Evolutionary conservation across 2,329 filamentous ascomycete species (phyloP), one percentile per base, ranked within the genome.

Genomic region (Aquanectria penicillioides): DNA sequence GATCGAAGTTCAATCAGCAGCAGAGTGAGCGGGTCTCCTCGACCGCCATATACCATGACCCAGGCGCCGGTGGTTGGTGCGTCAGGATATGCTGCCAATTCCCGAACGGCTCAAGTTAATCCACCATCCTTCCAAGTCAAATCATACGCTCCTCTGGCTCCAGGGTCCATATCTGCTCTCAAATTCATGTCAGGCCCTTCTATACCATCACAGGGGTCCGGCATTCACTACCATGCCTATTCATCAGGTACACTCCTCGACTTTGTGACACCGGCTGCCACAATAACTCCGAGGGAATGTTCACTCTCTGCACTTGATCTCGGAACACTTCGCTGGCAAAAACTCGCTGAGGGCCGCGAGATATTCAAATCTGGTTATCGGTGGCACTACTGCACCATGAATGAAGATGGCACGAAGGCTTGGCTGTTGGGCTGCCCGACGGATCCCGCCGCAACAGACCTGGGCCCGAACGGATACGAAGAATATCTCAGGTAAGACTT

Each of bases 381-480:
- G 59, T 99, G 95, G 95, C 94, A 98, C 75, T 99, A 99, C 73
- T 98, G 95, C 74, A 97, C 93, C 3, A 91, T 97, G 77, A 96
- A 97, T 72, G 89, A 95, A 60, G 92, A 97, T 69, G 94, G 94
- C 6, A 97, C 95, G 6, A 97, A 97, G 73, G 95, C 93, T 7
- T 99, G 95, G 94, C 82, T 99, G 20, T 83, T 99, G n/a, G 95
- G 95, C 8, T 97, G 93, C 70, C 91, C 91, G 3, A 89, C 91
- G 4, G 93, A 97, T 63, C 79, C 83, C 34, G 79, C 83, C 15
- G 81, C 84, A 6, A 87, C 88, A 43, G 89, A 89, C 33, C 81
- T 89, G 13, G 89, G 86, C 2, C 84, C 86, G 12, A 89, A 88
- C 56, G 87, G 87, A 4, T 89, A 93, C 57, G 94, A 97, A 72